Evolutionary conservation across 192 early-diverging fungal species (phyloP).

Genomic region (Backusella psychrophila): DNA sequence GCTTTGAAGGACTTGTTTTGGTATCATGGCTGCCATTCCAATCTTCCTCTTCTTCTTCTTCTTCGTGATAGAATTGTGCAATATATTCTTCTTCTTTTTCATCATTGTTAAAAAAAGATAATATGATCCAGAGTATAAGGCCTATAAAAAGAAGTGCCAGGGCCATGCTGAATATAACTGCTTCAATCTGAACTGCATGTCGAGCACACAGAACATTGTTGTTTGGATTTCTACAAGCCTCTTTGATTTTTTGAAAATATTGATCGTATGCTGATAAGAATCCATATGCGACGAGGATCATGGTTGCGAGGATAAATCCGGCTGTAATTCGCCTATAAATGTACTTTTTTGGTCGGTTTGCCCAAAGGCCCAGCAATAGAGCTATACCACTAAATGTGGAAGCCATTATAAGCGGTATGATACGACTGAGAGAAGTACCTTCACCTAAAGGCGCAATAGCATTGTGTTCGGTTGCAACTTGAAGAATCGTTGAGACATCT

Average conservation of each 20-base stretch:
- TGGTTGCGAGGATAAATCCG: neutral
- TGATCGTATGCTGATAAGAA: constrained; percentile 5
- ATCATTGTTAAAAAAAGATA: neutral
- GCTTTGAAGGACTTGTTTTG: too few species aligned
- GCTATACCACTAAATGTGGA: neutral
- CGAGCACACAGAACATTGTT: constrained; percentile 5
- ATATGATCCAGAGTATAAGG: neutral
- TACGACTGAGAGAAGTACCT: neutral
- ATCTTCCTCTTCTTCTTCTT: neutral
- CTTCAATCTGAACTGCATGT: constrained; percentile 14
- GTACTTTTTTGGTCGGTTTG: constrained; percentile 1
- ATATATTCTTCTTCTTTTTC: neutral
- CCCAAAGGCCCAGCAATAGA: neutral
- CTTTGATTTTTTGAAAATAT: constrained; percentile 12
- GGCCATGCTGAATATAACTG: constrained; percentile 2
- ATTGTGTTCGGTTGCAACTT: constrained; percentile 13
- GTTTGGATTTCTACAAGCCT: constrained; percentile 5
- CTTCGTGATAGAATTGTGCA: neutral
- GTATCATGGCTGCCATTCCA: neutral
- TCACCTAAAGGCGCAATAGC: constrained; percentile 1
- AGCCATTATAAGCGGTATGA: neutral
- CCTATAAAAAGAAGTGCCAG: constrained; percentile 7
- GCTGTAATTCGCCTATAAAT: neutral
- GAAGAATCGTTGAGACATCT: constrained; percentile 8
- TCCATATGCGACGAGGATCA: neutral